These are phyloP conservation scores for Taphrina betulina DNA, from an alignment of 1,139 yeast genomes.

Conservation along the genomic window DNA sequence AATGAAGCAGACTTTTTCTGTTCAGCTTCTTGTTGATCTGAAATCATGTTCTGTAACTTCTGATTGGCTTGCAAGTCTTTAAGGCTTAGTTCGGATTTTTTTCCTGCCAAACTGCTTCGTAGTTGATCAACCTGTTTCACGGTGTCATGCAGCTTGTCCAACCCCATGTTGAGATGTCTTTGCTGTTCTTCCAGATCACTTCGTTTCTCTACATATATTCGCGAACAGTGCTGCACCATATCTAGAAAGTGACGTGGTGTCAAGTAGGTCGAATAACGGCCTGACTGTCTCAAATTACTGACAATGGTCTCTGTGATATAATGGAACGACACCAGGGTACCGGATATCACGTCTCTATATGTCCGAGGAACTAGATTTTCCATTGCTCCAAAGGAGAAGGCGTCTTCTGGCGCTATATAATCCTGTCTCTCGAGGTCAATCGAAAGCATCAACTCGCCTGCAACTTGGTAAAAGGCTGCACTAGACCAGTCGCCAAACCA, in stretches of 20 bases:
- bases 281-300: slow-evolving; percentile 35
- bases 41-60: slow-evolving; percentile 74
- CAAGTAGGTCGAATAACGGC: slow-evolving; percentile 35
- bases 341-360: slow-evolving; percentile 53
- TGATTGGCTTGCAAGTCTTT: slow-evolving; percentile 70
- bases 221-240: slow-evolving; percentile 53
- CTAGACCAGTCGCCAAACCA: slow-evolving; percentile 88
- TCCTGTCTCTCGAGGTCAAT: slow-evolving; percentile 53
- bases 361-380: slow-evolving; percentile 38
- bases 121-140: slow-evolving; percentile 68
- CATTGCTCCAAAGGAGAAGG: no score
- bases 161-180: slow-evolving; percentile 69
- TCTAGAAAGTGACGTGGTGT: slow-evolving; percentile 62
- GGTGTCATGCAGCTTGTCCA: slow-evolving; percentile 74
- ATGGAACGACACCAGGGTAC: slow-evolving; percentile 55
- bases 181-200: slow-evolving; percentile 62
- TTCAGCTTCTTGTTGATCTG: slow-evolving; percentile 90
- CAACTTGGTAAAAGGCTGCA: slow-evolving; percentile 55
- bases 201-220: slow-evolving; percentile 51
- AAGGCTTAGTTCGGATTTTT: slow-evolving; percentile 51
- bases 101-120: slow-evolving; percentile 55
- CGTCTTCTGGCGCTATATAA: background rate
- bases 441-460: slow-evolving; percentile 47
- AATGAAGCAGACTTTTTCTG: slow-evolving; percentile 82
- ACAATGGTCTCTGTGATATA: slow-evolving; percentile 38